These are phyloP conservation scores for Hyaloscypha bicolor DNA, from an alignment of 495 filamentous ascomycete species.

Conservation along the genomic window DNA sequence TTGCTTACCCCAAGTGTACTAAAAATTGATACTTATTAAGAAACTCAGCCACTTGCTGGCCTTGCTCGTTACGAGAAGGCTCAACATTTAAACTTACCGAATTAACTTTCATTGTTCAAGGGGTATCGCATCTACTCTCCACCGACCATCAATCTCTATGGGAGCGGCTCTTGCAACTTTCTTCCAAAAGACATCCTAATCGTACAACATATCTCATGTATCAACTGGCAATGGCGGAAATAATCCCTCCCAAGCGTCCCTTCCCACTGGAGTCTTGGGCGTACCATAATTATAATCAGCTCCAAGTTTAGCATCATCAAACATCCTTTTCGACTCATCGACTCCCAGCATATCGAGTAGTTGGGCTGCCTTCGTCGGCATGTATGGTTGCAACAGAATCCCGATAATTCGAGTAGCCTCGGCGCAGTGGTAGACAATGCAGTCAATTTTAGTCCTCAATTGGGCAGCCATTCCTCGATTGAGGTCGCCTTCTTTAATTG, in stretches of 20 bases:
- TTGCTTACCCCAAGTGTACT: no score
- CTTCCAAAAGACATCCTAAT: neutral
- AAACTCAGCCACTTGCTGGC: no score
- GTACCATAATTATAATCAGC: constrained; percentile 70
- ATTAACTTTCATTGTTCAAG: no score
- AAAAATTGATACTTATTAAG: no score
- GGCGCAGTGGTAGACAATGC: constrained; percentile 66
- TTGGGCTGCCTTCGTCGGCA: constrained; percentile 76
- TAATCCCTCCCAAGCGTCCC: constrained; percentile 22
- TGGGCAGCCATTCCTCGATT: constrained; percentile 8
- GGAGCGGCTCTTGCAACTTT: neutral
- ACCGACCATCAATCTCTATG: neutral
- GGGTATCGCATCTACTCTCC: neutral
- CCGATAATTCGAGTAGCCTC: constrained; percentile 81
- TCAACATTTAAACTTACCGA: no score
- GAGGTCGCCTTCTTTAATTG: neutral
- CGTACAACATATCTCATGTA: constrained; percentile 8
- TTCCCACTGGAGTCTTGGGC: constrained; percentile 17
- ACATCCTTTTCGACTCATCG: constrained; percentile 54
- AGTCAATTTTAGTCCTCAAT: constrained; percentile 16
- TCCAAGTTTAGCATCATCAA: constrained; percentile 56
- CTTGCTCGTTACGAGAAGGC: no score
- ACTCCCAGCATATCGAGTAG: constrained; percentile 82
- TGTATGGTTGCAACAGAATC: constrained; percentile 88
- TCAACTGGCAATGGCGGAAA: constrained; percentile 33